These are phyloP conservation scores for Pseudogymnoascus sp. DNA, from an alignment of 2,329 filamentous ascomycete genomes.

Conservation along the genomic window DNA sequence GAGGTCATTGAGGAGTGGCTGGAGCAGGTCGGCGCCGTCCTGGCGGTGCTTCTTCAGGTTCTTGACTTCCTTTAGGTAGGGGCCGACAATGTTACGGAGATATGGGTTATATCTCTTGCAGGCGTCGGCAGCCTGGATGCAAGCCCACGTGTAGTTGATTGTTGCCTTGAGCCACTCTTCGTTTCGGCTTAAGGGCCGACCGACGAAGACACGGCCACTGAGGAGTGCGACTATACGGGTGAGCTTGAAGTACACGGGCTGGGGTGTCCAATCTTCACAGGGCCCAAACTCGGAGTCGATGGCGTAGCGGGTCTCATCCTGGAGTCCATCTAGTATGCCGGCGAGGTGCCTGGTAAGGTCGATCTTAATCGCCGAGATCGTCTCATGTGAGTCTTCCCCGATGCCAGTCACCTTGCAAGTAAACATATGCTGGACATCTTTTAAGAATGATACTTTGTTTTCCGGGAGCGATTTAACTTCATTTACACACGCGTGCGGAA, in stretches of 20 bases:
- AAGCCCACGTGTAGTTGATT: constrained; percentile 16
- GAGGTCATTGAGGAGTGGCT: constrained; percentile 14
- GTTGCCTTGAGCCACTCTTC: constrained; percentile 22
- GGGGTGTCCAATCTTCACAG: constrained; percentile 26
- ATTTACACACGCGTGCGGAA: constrained; percentile 13
- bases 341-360: constrained; percentile 14
- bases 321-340: constrained; percentile 10
- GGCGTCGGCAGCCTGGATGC: constrained; percentile 15
- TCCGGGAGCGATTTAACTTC: constrained; percentile 13
- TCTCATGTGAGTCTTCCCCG: constrained; percentile 12
- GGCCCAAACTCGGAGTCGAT: constrained; percentile 11
- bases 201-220: constrained; percentile 28
- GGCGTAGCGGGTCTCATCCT: constrained; percentile 13
- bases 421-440: constrained; percentile 15
- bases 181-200: constrained; percentile 19
- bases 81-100: constrained; percentile 12
- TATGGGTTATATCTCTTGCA: constrained; percentile 16
- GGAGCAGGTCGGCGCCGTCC: constrained; percentile 14
- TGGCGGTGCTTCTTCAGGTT: constrained; percentile 13
- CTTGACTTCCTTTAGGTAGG: constrained; percentile 14
- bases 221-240: constrained; percentile 32
- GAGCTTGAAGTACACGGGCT: constrained; percentile 27
- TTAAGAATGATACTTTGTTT: constrained; percentile 11
- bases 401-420: constrained; percentile 19
- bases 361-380: constrained; percentile 2